A percentile compares a stretch with the other conserved stretches of the same genome.
These are phyloP conservation scores for Magnolia changhungtana DNA, from an alignment of 164 flowering plant genomes.

Conservation along the genomic window DNA sequence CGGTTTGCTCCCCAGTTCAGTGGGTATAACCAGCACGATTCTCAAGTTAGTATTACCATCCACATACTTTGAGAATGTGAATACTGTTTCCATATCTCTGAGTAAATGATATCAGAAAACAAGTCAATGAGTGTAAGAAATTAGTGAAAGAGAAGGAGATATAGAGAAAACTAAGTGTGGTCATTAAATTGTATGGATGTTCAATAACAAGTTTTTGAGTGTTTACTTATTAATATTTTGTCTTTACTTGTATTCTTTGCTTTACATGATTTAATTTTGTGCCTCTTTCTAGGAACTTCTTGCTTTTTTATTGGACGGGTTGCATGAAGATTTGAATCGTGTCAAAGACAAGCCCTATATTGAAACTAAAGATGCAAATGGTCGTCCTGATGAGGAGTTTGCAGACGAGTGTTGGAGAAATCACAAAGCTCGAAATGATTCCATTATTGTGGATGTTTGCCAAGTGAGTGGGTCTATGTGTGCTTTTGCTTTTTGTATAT, in stretches of 20 bases:
- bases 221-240: too few relatives aligned
- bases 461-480: constrained; percentile 47
- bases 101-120: too few relatives aligned
- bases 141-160: not conserved
- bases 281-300: constrained; percentile 69
- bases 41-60: constrained; percentile 61
- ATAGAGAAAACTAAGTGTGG: not conserved
- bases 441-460: constrained; percentile 88
- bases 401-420: constrained; percentile 86
- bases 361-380: constrained; percentile 79
- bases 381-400: constrained; percentile 79
- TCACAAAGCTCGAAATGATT: constrained; percentile 94
- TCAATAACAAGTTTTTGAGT: not conserved
- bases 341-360: constrained; percentile 87
- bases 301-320: constrained; percentile 89
- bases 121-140: not conserved
- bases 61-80: not conserved
- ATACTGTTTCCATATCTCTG: not conserved
- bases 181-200: not conserved
- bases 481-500: not conserved
- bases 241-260: not conserved
- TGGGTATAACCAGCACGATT: constrained; percentile 98
- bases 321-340: constrained; percentile 97
- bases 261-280: not conserved
- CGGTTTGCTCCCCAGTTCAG: constrained; percentile 99